Percentiles rank a stretch among this genome's conserved stretches.
These are phyloP conservation scores for Metschnikowia reukaufii DNA, from an alignment of 805 yeast species.

Conservation along the genomic window DNA sequence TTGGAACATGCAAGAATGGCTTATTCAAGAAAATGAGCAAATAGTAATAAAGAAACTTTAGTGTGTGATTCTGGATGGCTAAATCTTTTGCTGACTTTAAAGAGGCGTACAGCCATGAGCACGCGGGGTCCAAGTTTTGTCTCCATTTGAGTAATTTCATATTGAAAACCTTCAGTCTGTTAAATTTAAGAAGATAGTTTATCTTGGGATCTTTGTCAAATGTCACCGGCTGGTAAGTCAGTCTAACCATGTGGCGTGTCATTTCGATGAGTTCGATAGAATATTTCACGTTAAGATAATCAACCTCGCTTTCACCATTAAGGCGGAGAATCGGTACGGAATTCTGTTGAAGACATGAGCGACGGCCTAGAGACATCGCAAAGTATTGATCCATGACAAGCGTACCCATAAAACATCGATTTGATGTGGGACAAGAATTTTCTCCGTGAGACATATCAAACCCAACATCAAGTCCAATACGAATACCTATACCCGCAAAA, in stretches of 20 bases:
- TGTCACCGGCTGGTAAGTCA: slow-evolving; percentile 19
- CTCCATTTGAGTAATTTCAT: slow-evolving; percentile 20
- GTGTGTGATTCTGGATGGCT: slow-evolving; percentile 17
- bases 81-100: slow-evolving; percentile 14
- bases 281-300: slow-evolving; percentile 15
- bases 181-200: slow-evolving; percentile 21
- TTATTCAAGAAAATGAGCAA: slow-evolving; percentile 19
- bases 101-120: slow-evolving; percentile 19
- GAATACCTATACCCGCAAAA: slow-evolving; percentile 17
- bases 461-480: slow-evolving; percentile 19
- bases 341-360: slow-evolving; percentile 9
- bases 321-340: slow-evolving; percentile 16
- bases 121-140: slow-evolving; percentile 13
- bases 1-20: slow-evolving; percentile 22
- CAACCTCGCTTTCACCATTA: slow-evolving; percentile 12
- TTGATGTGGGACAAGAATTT: slow-evolving; percentile 4
- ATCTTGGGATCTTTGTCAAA: slow-evolving; percentile 19
- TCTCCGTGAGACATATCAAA: slow-evolving; percentile 15
- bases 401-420: slow-evolving; percentile 18
- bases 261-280: slow-evolving; percentile 18
- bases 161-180: slow-evolving; percentile 19
- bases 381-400: slow-evolving; percentile 18
- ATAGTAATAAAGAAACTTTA: slow-evolving; percentile 19
- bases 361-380: slow-evolving; percentile 18
- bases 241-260: slow-evolving; percentile 18